A percentile compares a stretch with the other conserved stretches of the same genome.
phyloP scores from a whole-genome alignment of 139 green algal genomes.

The Trebouxia sp. region DNA sequence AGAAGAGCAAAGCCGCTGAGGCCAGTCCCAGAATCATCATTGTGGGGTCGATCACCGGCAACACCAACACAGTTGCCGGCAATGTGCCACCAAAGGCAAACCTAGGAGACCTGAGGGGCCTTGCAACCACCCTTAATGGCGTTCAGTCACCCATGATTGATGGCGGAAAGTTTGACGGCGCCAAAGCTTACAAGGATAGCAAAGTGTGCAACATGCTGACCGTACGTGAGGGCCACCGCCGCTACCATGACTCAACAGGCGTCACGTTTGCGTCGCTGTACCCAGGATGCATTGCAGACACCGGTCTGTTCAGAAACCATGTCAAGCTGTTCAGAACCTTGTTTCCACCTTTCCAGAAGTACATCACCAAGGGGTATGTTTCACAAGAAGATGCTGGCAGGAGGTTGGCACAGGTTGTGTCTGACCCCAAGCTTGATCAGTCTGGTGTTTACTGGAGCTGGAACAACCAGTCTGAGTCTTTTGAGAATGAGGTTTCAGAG shows the following conservation, averaged over 20 bases:
- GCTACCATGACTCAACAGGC: conserved; percentile 75
- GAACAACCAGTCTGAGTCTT: conserved; percentile 64
- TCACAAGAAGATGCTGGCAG: conserved; percentile 85
- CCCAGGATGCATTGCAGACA: conserved; percentile 96
- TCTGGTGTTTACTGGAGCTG: conserved; percentile 88
- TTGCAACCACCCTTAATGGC: conserved; percentile 52
- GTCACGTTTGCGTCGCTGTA: conserved; percentile 91
- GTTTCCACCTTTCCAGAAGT: conserved; percentile 96
- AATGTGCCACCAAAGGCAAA: conserved; percentile 92
- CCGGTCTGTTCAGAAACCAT: conserved; percentile 92
- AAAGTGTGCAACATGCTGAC: conserved; percentile 99
- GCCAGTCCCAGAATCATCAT: conserved; percentile 75
- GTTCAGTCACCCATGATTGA: conserved; percentile 82
- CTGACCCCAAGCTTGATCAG: conserved; percentile 68
- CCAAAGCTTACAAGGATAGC: conserved; percentile 98
- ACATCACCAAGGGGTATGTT: conserved; percentile 92
- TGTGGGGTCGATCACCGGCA: conserved; percentile 94
- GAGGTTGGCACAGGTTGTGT: conserved; percentile 82
- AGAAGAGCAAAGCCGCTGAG: conserved; percentile 49
- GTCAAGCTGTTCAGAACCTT: conserved; percentile 75
- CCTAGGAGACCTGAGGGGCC: conserved; percentile 84
- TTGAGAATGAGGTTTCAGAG: conserved; percentile 65
- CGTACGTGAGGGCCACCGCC: conserved; percentile 85
- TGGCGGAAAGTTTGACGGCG: conserved; percentile 84
- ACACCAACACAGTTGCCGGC: conserved; percentile 93